Evolutionary conservation across 345 rosid species (phyloP), one percentile per base, ranked within the genome.

Genomic region (Brassica cretica): DNA sequence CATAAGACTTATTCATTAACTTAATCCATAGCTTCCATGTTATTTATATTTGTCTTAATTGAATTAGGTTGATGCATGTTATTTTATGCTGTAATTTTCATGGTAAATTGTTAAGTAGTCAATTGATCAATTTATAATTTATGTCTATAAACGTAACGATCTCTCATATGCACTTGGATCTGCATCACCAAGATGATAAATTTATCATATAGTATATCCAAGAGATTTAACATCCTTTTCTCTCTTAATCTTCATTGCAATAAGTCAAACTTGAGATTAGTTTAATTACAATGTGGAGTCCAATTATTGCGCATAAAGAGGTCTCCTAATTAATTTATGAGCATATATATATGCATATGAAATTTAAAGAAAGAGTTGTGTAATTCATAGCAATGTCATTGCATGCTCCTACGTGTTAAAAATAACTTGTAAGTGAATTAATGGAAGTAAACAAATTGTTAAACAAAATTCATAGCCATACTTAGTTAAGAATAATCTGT

Each of bases 181-280:
- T 74, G 78, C 78, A 79, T 79, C 82, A 74, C 75, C 71, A 63
- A 51, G 78, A 74, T 73, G 67, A 69, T 74, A 71, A 79, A 71
- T 79, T 79, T 79, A 79, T 68, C 71, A 79, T 73, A 51, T 51
- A 46, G 49, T 46, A 51, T 51, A 68, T 61, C 75, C 78, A 37
- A 68, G 60, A 62, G 78, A 79, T 69, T 79, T 68, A 74, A 74
- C 72, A 72, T 78, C 73, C 37, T 70, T 77, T 72, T 78, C 81
- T 78, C 76, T 78, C 82, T 80, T 70, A 69, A 64, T 75, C 79
- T 80, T 71, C 64, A 74, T 75, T 75, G 73, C 76, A 62, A 39
- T 71, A 75, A 80, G 79, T 80, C 83, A 75, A 65, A 70, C 64
- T 60, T 71, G 46, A 41, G 18, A 46, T 65, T 75, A 75, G 59